Conservation (phyloP, 345 rosid genomes). For the Gynandropsis gynandra region DNA sequence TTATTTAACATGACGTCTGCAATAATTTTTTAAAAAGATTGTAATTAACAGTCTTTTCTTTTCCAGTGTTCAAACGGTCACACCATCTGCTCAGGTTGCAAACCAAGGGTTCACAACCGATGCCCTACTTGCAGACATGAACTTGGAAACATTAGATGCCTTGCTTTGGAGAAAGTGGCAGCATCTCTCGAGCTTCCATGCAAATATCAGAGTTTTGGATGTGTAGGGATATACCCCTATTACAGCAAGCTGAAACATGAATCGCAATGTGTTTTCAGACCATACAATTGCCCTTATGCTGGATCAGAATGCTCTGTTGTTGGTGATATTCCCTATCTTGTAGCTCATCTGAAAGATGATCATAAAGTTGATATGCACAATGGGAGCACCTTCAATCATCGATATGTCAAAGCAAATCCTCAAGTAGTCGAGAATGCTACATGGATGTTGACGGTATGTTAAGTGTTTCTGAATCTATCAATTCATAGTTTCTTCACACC, state of each 20-base stretch:
- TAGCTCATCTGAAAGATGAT: conserved; percentile 66
- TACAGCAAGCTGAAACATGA: conserved; percentile 82
- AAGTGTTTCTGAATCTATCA: neutral
- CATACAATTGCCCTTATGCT: conserved; percentile 74
- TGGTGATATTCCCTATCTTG: conserved; percentile 70
- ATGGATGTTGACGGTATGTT: conserved; percentile 71
- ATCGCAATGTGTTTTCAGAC: conserved; percentile 55
- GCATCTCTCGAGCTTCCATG: conserved; percentile 85
- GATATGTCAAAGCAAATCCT: conserved; percentile 75
- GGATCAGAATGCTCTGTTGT: conserved; percentile 71
- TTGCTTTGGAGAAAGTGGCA: conserved; percentile 79
- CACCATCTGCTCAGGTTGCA: conserved; percentile 74
- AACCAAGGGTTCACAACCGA: conserved; percentile 73
- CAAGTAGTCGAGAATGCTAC: conserved; percentile 83
- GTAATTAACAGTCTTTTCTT: neutral
- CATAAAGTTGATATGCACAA: conserved; percentile 86
- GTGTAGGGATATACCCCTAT: conserved; percentile 67
- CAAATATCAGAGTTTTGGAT: conserved; percentile 70
- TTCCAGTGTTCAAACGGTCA: conserved; percentile 76
- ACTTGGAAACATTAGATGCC: conserved; percentile 82
- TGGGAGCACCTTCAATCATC: conserved; percentile 81
- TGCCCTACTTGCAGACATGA: conserved; percentile 87
- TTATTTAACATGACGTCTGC: neutral
- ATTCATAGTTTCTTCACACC: neutral
- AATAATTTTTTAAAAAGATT: neutral